Evolutionary conservation across 2,329 filamentous ascomycete genomes (phyloP).

Genomic region (Penicillium sp.): DNA sequence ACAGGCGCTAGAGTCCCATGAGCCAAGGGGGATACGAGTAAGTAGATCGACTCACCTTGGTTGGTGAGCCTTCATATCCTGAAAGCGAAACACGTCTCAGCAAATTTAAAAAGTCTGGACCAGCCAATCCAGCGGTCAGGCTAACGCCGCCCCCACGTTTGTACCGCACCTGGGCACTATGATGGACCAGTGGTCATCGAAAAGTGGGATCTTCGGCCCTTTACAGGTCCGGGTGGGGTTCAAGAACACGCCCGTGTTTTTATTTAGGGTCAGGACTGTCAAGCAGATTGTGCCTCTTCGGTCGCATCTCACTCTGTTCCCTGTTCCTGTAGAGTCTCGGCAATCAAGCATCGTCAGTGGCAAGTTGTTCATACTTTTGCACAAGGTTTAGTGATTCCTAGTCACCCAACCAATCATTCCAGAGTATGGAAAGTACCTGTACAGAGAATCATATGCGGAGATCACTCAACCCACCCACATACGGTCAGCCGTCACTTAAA

Average conservation of each 20-base stretch:
- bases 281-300: background rate
- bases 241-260: background rate
- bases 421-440: background rate
- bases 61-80: background rate
- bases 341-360: background rate
- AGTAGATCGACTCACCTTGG: background rate
- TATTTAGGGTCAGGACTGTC: background rate
- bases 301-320: background rate
- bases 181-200: background rate
- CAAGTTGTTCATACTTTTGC: background rate
- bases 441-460: background rate
- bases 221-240: background rate
- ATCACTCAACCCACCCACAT: background rate
- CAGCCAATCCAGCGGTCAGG: background rate
- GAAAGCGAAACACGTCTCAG: background rate
- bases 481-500: background rate
- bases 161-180: background rate
- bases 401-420: background rate
- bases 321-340: background rate
- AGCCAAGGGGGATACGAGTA: background rate
- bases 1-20: background rate
- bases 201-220: background rate
- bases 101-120: background rate
- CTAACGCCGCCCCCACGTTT: background rate
- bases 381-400: background rate